Percentiles rank a stretch among this genome's conserved stretches.
phyloP scores from a whole-genome alignment of 106 monocot species.

The Alisma plantagoaquatica region DNA sequence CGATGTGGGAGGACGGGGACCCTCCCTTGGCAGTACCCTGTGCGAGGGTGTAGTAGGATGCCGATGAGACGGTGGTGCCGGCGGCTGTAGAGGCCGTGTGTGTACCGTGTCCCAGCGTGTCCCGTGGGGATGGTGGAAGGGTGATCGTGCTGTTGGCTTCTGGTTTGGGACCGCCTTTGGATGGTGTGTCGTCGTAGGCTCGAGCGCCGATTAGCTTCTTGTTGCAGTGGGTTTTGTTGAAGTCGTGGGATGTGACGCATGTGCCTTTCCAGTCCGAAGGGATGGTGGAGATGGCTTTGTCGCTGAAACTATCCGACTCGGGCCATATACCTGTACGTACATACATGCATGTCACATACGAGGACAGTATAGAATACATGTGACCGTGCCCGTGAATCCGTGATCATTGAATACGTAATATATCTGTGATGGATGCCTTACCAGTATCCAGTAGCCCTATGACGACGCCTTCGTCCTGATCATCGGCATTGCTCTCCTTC shows the following conservation, averaged over 20 bases:
- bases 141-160: not conserved
- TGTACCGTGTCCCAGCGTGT: slow-evolving; percentile 60
- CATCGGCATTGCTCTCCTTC: not conserved
- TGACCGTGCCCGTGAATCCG: not conserved
- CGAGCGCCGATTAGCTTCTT: slow-evolving; percentile 84
- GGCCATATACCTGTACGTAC: slow-evolving; percentile 54
- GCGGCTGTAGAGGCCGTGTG: slow-evolving; percentile 79
- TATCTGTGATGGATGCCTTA: not conserved
- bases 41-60: slow-evolving; percentile 75
- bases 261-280: slow-evolving; percentile 64
- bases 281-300: slow-evolving; percentile 31
- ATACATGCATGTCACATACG: too few relatives aligned
- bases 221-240: slow-evolving; percentile 59
- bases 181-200: too few relatives aligned
- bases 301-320: slow-evolving; percentile 64
- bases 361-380: not conserved
- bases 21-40: slow-evolving; percentile 63
- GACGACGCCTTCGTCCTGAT: slow-evolving; percentile 28
- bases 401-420: not conserved
- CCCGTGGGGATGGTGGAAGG: slow-evolving; percentile 31
- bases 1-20: slow-evolving; percentile 37
- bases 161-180: too few relatives aligned
- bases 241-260: slow-evolving; percentile 38
- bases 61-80: slow-evolving; percentile 22
- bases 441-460: slow-evolving; percentile 83